Evolutionary conservation across 192 early-diverging fungal species (phyloP).

Genomic region (Chytriomyces sp.): DNA sequence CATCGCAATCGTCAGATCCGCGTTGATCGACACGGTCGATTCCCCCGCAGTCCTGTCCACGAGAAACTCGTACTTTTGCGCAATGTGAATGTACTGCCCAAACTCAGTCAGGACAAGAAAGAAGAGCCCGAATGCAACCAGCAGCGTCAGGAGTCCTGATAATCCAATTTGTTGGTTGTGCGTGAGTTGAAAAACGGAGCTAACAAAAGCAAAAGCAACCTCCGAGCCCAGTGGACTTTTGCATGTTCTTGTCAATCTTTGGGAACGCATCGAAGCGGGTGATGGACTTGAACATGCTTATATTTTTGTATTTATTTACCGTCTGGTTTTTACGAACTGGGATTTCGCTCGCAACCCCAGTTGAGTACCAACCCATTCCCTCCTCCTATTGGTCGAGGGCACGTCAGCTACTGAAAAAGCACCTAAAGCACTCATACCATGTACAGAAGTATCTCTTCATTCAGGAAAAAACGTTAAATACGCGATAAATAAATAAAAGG

Average conservation of each 20-base stretch:
- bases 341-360: no score
- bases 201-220: neutral
- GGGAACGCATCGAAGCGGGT: constrained; percentile 80
- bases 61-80: constrained; percentile 77
- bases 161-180: neutral
- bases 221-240: constrained; percentile 73
- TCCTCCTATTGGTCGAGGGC: no score
- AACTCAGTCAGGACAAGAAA: constrained; percentile 75
- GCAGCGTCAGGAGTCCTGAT: constrained; percentile 65
- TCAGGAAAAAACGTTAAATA: no score
- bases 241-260: constrained; percentile 83
- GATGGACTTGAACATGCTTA: constrained; percentile 17
- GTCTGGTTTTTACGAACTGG: no score
- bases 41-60: constrained; percentile 71
- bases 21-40: constrained; percentile 76
- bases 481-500: no score
- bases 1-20: constrained; percentile 89
- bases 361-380: no score
- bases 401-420: no score
- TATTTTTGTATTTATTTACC: no score
- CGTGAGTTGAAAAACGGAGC: neutral
- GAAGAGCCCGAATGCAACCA: constrained; percentile 69
- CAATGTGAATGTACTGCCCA: constrained; percentile 62
- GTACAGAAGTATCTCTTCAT: no score
- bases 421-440: no score